Conservation (phyloP, 1,139 yeast species). For the Lizanozyma gosingica region DNA sequence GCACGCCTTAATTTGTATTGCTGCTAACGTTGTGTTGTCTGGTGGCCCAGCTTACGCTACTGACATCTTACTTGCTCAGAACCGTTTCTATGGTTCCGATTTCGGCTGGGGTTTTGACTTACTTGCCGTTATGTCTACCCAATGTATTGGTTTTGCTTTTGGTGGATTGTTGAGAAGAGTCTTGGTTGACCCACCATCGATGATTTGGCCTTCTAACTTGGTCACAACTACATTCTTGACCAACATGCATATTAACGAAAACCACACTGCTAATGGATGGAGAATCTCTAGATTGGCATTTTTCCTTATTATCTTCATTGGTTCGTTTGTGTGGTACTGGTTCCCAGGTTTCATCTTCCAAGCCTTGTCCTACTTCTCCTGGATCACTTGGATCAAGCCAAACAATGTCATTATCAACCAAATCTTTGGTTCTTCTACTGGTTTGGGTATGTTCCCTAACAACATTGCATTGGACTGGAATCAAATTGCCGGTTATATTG, state of each 20-base stretch:
- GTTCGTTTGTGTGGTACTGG: slow-evolving; percentile 47
- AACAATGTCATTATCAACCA: slow-evolving; percentile 46
- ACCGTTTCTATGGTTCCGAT: slow-evolving; percentile 39
- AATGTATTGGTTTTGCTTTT: slow-evolving; percentile 55
- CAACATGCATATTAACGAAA: slow-evolving; percentile 52
- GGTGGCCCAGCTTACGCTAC: slow-evolving; percentile 56
- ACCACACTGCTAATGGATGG: slow-evolving; percentile 53
- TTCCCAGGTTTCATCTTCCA: slow-evolving; percentile 43
- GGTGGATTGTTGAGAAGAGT: slow-evolving; percentile 53
- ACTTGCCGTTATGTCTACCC: slow-evolving; percentile 45
- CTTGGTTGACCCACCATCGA: slow-evolving; percentile 52
- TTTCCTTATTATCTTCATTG: slow-evolving; percentile 29
- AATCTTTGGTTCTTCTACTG: slow-evolving; percentile 50
- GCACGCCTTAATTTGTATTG: slow-evolving; percentile 55
- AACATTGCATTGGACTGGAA: slow-evolving; percentile 48
- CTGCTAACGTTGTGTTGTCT: slow-evolving; percentile 50
- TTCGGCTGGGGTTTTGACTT: slow-evolving; percentile 45
- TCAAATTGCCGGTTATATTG: slow-evolving; percentile 45
- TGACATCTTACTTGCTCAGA: slow-evolving; percentile 49
- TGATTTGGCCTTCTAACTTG: slow-evolving; percentile 61
- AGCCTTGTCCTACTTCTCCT: slow-evolving; percentile 45
- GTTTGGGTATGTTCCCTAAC: slow-evolving; percentile 56
- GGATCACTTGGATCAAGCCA: slow-evolving; percentile 61
- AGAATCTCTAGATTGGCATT: slow-evolving; percentile 35
- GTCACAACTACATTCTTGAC: slow-evolving; percentile 42